phyloP scores from a whole-genome alignment of 768 basidiomycete species.

The Exidia glandulosa region DNA sequence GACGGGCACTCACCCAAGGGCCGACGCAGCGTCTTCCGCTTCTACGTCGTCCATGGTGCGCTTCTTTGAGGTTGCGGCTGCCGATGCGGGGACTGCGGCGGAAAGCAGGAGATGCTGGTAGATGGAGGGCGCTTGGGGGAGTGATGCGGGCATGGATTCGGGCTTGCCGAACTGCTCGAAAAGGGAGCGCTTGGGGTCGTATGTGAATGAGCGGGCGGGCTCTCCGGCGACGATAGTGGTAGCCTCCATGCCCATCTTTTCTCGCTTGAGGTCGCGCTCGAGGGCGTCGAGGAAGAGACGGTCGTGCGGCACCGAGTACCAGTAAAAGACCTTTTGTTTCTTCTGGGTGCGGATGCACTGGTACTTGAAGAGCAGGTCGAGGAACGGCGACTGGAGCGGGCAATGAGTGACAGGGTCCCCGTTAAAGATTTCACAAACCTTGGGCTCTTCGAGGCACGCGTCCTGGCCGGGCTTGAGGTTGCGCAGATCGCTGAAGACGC shows the following conservation, averaged over 20 bases:
- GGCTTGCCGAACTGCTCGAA: slow-evolving; percentile 76
- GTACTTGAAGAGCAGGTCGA: slow-evolving; percentile 90
- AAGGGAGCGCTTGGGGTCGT: slow-evolving; percentile 73
- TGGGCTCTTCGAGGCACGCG: slow-evolving; percentile 91
- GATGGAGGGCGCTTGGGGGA: neutral
- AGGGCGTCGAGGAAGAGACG: slow-evolving; percentile 93
- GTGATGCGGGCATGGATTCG: neutral
- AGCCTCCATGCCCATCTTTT: slow-evolving; percentile 80
- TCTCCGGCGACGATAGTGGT: slow-evolving; percentile 71
- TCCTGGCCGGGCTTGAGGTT: slow-evolving; percentile 92
- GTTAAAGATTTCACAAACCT: slow-evolving; percentile 38
- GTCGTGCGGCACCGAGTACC: slow-evolving; percentile 97
- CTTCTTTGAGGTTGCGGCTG: slow-evolving; percentile 7
- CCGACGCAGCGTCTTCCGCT: slow-evolving; percentile 15
- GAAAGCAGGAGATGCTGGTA: neutral
- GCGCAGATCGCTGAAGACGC: slow-evolving; percentile 84
- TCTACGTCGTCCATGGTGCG: slow-evolving; percentile 9
- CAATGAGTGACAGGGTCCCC: neutral
- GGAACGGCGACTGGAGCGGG: slow-evolving; percentile 75
- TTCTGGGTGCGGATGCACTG: slow-evolving; percentile 97
- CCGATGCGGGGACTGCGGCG: neutral
- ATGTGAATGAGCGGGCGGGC: slow-evolving; percentile 80
- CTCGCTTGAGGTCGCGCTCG: slow-evolving; percentile 90
- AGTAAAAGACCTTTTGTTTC: slow-evolving; percentile 99
- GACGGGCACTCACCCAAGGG: neutral